Conservation (phyloP, 306 rosid species). For the Morella rubra region DNA sequence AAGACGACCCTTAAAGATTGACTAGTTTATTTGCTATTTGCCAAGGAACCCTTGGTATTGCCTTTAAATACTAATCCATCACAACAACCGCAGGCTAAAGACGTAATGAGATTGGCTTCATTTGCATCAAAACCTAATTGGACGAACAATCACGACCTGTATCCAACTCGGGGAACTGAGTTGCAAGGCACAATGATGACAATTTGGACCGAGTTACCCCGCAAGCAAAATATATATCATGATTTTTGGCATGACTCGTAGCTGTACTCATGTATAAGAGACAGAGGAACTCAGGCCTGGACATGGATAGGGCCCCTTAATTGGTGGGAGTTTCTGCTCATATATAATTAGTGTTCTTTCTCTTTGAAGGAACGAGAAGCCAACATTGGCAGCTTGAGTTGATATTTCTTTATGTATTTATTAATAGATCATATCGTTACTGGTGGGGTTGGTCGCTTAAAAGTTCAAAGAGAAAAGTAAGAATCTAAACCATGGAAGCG, state of each 20-base stretch:
- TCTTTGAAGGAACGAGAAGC: constrained; percentile 5
- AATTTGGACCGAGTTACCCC: background rate
- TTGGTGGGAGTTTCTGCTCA: background rate
- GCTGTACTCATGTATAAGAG: background rate
- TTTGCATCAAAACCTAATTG: background rate
- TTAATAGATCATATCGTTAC: background rate
- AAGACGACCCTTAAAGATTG: background rate
- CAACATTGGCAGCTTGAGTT: background rate
- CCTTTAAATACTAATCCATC: background rate
- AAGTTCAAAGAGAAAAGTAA: too few relatives aligned
- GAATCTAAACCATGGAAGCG: too few relatives aligned
- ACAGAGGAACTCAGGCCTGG: background rate
- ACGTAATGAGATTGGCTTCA: too few relatives aligned
- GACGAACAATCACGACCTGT: constrained; percentile 30
- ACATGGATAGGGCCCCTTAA: background rate
- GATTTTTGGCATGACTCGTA: background rate
- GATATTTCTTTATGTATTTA: background rate
- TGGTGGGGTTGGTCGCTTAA: background rate
- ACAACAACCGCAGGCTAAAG: background rate
- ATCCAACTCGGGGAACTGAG: constrained; percentile 24
- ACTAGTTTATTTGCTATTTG: background rate
- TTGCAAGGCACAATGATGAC: constrained; percentile 21
- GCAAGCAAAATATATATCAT: background rate
- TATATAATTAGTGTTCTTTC: background rate
- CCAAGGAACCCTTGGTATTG: background rate